Conservation (phyloP, 139 green algal species). For the Zygnema cylindricum region DNA sequence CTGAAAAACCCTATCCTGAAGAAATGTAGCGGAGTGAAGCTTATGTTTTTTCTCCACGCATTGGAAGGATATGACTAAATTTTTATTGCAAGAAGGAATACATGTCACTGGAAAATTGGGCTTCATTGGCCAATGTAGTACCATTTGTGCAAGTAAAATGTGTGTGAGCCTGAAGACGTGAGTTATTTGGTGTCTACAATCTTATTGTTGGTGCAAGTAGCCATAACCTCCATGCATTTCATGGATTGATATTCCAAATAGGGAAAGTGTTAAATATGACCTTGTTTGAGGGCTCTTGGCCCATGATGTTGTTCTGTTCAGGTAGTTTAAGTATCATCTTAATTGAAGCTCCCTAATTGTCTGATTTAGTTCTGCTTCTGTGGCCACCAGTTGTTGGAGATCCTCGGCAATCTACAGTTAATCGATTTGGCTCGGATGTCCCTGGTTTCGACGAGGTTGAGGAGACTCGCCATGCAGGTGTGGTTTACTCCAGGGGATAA, state of each 20-base stretch:
- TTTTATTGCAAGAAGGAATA: too few relatives aligned
- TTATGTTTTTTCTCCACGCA: too few relatives aligned
- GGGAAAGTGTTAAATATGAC: too few relatives aligned
- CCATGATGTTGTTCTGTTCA: not conserved
- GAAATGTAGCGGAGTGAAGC: too few relatives aligned
- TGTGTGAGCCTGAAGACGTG: too few relatives aligned
- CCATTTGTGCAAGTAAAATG: too few relatives aligned
- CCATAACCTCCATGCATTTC: not conserved
- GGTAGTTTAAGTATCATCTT: not conserved
- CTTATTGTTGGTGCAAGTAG: not conserved
- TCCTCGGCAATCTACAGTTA: not conserved
- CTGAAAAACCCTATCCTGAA: too few relatives aligned
- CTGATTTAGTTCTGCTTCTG: not conserved
- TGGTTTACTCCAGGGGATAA: too few relatives aligned
- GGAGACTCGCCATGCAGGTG: not conserved
- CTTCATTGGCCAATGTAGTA: too few relatives aligned
- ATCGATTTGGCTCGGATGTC: not conserved
- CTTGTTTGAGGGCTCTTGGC: not conserved
- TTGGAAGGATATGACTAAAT: too few relatives aligned
- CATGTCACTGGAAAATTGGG: too few relatives aligned
- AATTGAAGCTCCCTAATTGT: not conserved
- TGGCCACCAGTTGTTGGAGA: not conserved
- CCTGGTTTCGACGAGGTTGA: not conserved
- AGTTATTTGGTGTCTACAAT: too few relatives aligned
- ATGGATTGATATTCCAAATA: not conserved